phyloP scores from a whole-genome alignment of 1,284 basidiomycete genomes.

The Sanghuangporus weigelae region DNA sequence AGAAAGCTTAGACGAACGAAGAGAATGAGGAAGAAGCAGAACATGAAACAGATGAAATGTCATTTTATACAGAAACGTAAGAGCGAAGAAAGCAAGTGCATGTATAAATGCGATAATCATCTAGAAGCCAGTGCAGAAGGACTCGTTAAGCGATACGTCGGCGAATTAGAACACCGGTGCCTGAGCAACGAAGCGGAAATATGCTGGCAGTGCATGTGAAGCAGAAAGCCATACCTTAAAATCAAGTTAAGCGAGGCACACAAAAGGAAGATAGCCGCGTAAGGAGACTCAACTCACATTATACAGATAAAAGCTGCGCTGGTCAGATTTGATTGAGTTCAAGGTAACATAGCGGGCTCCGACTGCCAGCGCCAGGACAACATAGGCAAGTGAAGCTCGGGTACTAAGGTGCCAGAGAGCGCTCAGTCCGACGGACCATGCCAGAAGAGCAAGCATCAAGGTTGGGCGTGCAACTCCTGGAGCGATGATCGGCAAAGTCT shows the following conservation, averaged over 20 bases:
- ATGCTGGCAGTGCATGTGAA: constrained; percentile 15
- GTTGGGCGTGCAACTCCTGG: constrained; percentile 20
- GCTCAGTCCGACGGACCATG: constrained; percentile 14
- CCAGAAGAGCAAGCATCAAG: constrained; percentile 8
- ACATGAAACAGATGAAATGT: background rate
- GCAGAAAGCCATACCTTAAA: constrained; percentile 19
- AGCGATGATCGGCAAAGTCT: constrained; percentile 35
- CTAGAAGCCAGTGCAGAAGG: background rate
- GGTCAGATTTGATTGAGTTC: constrained; percentile 9
- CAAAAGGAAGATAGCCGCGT: background rate
- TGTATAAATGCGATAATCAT: background rate
- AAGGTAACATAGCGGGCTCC: constrained; percentile 7
- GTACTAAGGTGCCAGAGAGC: constrained; percentile 8
- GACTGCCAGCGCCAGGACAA: constrained; percentile 9
- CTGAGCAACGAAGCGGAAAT: constrained; percentile 6
- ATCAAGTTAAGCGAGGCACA: background rate
- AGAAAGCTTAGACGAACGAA: background rate
- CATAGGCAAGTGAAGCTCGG: background rate
- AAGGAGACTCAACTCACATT: constrained; percentile 3
- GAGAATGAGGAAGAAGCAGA: background rate
- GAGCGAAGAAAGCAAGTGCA: background rate
- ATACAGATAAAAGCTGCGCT: constrained; percentile 15
- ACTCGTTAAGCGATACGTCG: background rate
- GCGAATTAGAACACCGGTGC: background rate
- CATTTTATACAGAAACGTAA: background rate